Evolutionary conservation across 768 basidiomycete species (phyloP).

Genomic region (Lyophyllum semitale): DNA sequence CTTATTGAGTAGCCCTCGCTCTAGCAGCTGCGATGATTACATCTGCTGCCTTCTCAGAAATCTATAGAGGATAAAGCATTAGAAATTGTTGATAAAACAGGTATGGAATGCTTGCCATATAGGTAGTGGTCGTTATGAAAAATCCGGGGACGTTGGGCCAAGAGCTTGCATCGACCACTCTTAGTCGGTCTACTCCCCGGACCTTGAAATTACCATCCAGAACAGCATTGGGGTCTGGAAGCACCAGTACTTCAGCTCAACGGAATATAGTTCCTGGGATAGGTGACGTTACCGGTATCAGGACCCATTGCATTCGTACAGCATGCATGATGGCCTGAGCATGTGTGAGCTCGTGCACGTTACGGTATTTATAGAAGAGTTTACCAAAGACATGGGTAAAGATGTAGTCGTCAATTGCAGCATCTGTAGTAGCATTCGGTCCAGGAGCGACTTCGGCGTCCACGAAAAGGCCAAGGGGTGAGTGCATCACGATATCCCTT

Average conservation of each 20-base stretch:
- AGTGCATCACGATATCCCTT: conserved; percentile 16
- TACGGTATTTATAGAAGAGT: too few species aligned
- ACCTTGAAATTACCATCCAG: conserved; percentile 31
- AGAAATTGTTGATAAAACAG: background rate
- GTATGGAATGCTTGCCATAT: conserved; percentile 24
- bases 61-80: conserved; percentile 13
- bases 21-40: conserved; percentile 22
- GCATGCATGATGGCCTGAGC: conserved; percentile 33
- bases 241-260: background rate
- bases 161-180: conserved; percentile 32
- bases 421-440: conserved; percentile 17
- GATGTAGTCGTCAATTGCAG: conserved; percentile 25
- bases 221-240: conserved; percentile 27
- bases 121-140: conserved; percentile 31
- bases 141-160: conserved; percentile 32
- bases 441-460: conserved; percentile 24
- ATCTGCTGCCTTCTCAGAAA: conserved; percentile 33
- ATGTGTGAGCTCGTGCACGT: too few species aligned
- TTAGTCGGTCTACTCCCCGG: conserved; percentile 27
- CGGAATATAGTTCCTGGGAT: background rate
- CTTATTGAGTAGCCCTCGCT: background rate
- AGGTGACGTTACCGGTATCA: conserved; percentile 19
- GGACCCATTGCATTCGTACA: conserved; percentile 31
- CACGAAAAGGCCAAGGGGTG: conserved; percentile 18
- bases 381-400: conserved; percentile 26